Percentiles rank a stretch among this genome's conserved stretches.
These are phyloP conservation scores for Aspergillus brasiliensis DNA, from an alignment of 2,329 filamentous ascomycete species.

Conservation along the genomic window DNA sequence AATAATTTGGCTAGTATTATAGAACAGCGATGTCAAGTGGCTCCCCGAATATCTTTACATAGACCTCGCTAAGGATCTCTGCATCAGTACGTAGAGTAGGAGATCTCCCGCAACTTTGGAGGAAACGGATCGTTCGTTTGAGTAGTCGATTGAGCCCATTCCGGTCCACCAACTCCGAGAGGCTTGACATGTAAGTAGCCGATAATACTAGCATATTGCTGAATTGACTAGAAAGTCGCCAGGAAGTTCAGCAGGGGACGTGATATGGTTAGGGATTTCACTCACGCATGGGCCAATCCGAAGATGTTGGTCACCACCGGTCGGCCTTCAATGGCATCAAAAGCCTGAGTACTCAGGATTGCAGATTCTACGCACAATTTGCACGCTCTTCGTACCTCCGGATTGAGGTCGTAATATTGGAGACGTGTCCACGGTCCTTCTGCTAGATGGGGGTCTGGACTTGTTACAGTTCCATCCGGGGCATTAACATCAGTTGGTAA, in stretches of 20 bases:
- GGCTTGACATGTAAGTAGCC: slow-evolving; percentile 71
- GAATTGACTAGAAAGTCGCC: slow-evolving; percentile 71
- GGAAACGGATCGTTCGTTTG: slow-evolving; percentile 72
- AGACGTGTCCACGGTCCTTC: not conserved
- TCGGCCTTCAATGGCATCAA: slow-evolving; percentile 65
- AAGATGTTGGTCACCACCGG: slow-evolving; percentile 94
- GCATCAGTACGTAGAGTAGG: slow-evolving; percentile 75
- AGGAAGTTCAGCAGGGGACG: slow-evolving; percentile 25
- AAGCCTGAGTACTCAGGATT: slow-evolving; percentile 81
- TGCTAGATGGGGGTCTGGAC: not conserved
- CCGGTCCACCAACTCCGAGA: slow-evolving; percentile 61
- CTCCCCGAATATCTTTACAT: slow-evolving; percentile 47
- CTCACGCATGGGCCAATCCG: slow-evolving; percentile 95
- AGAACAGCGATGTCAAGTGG: slow-evolving; percentile 8
- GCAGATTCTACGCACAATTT: slow-evolving; percentile 69
- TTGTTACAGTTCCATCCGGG: slow-evolving; percentile 21
- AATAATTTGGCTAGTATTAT: not conserved
- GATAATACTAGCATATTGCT: slow-evolving; percentile 91
- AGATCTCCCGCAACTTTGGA: slow-evolving; percentile 68
- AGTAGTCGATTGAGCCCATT: slow-evolving; percentile 64
- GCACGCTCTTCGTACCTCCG: slow-evolving; percentile 58
- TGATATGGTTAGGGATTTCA: not conserved
- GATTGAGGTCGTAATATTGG: slow-evolving; percentile 34
- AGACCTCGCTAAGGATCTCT: slow-evolving; percentile 66
- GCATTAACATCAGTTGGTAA: slow-evolving; percentile 39